A percentile compares a stretch with the other conserved stretches of the same genome.
These are phyloP conservation scores for Lagenidium giganteum DNA, from an alignment of 352 stramenopile species.

Conservation along the genomic window DNA sequence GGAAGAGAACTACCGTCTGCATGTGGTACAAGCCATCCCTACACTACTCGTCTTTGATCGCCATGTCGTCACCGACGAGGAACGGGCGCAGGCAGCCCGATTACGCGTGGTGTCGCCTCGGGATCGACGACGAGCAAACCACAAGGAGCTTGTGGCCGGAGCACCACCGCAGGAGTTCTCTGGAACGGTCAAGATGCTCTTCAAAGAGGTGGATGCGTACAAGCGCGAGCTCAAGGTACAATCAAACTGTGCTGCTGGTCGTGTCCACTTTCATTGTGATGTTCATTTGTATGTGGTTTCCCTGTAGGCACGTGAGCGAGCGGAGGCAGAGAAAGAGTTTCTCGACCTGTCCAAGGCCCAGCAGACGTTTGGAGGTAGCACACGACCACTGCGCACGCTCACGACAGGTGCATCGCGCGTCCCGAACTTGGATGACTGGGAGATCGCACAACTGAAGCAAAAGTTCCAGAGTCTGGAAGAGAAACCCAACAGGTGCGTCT, in stretches of 20 bases:
- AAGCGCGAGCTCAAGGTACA: conserved; percentile 41
- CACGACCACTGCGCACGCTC: no score
- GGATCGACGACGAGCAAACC: no score
- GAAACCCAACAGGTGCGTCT: no score
- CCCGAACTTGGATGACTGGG: no score
- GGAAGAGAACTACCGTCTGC: conserved; percentile 82
- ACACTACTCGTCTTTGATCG: conserved; percentile 74
- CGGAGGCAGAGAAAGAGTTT: conserved; percentile 30
- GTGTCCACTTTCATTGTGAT: no score
- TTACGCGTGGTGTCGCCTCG: not conserved
- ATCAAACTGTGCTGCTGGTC: no score
- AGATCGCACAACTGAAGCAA: no score
- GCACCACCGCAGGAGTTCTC: conserved; percentile 46
- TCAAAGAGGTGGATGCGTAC: conserved; percentile 51
- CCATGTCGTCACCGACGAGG: conserved; percentile 73
- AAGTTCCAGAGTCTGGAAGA: no score
- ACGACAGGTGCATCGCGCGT: no score
- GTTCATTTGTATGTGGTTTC: not conserved
- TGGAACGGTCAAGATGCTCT: conserved; percentile 65
- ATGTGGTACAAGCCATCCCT: conserved; percentile 71
- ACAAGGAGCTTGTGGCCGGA: conserved; percentile 21
- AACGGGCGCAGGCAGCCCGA: conserved; percentile 37
- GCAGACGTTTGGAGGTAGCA: no score
- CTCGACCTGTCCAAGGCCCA: conserved; percentile 33
- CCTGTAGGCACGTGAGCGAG: conserved; percentile 24